Percentiles rank a stretch among this genome's conserved stretches.
phyloP scores from a whole-genome alignment of 1,284 basidiomycete species.

The Inonotus obliquus region DNA sequence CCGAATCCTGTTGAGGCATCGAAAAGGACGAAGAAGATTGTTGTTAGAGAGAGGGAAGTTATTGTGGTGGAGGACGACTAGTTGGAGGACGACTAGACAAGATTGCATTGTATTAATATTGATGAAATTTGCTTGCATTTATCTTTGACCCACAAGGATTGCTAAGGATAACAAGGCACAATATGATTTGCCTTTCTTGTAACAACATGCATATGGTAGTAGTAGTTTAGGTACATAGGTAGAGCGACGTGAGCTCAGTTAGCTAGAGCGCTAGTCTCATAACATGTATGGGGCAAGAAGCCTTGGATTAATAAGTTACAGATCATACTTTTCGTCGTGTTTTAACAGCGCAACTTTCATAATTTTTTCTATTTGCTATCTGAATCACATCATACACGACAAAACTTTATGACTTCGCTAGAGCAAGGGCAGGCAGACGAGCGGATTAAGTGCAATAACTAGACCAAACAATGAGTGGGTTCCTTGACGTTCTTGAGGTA shows the following conservation, averaged over 20 bases:
- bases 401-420: too few relatives aligned
- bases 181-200: too few relatives aligned
- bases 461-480: background rate
- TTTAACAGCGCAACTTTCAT: background rate
- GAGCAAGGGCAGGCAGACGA: conserved; percentile 2
- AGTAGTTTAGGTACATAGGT: too few relatives aligned
- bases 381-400: too few relatives aligned
- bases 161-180: too few relatives aligned
- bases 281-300: background rate
- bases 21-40: conserved; percentile 22
- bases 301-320: conserved; percentile 3
- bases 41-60: background rate
- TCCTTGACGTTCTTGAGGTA: background rate
- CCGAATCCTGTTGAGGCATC: conserved; percentile 33
- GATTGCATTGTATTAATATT: too few relatives aligned
- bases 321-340: background rate
- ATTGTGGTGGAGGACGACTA: background rate
- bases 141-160: too few relatives aligned
- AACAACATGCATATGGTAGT: too few relatives aligned
- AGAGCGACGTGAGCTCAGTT: conserved; percentile 6
- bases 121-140: too few relatives aligned
- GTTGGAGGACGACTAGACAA: too few relatives aligned
- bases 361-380: background rate
- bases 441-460: conserved; percentile 13
- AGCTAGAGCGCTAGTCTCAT: conserved; percentile 12